These are phyloP conservation scores for Rhododendron ovatum DNA, from an alignment of 148 eudicot species.

Conservation along the genomic window DNA sequence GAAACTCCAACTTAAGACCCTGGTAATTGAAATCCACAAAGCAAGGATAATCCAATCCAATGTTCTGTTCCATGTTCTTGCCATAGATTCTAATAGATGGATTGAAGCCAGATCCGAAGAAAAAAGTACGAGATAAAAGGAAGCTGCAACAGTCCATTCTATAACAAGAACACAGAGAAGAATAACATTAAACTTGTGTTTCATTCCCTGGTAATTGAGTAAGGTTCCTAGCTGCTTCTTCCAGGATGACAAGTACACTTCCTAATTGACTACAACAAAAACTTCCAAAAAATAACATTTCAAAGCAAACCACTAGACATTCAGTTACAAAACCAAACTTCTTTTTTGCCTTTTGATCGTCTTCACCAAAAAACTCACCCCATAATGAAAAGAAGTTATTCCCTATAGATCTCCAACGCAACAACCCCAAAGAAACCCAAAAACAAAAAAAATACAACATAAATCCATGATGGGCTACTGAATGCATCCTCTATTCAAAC, in stretches of 20 bases:
- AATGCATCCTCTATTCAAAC: neutral
- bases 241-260: too few relatives aligned
- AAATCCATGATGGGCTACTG: neutral
- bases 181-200: neutral
- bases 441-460: neutral
- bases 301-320: neutral
- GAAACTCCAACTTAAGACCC: neutral
- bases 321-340: neutral
- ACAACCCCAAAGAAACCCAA: neutral
- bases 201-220: too few relatives aligned
- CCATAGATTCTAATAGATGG: neutral
- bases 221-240: too few relatives aligned
- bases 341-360: neutral
- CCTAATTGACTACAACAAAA: neutral
- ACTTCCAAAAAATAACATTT: neutral
- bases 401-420: neutral
- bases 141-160: neutral
- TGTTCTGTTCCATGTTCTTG: neutral
- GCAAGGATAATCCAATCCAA: neutral
- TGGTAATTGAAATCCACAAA: neutral
- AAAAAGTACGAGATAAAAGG: neutral
- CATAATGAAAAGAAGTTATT: neutral
- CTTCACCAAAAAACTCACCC: neutral
- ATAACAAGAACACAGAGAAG: neutral
- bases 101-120: neutral